Evolutionary conservation across 2,329 filamentous ascomycete genomes (phyloP), one percentile per base, ranked within the genome.

Genomic region (Colletotrichum truncatum): DNA sequence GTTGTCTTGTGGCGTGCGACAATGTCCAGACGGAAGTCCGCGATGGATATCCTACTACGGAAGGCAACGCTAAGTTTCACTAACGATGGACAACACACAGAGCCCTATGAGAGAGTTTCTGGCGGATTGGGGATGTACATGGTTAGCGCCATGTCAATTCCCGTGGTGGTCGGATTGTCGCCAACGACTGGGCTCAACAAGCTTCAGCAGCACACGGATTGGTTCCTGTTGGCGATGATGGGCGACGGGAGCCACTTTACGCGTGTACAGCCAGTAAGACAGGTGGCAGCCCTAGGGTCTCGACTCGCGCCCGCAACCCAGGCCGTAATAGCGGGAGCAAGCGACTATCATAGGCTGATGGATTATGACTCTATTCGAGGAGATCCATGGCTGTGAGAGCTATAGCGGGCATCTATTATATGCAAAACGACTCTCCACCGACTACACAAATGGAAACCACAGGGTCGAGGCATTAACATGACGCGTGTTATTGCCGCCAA

Each of bases 381-480:
- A 39, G 34, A 56, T 51, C 64, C 64, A 55, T 59, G 67, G 14
- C 25, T 26, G 56, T 9, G 30, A 43, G 41, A 57, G 57, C 54
- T 66, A 66, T 58, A 64, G 58, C 49, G 57, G 54, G 62, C 41
- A 64, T 57, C 62, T 54, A 48, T 70, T 68, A 71, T 66, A 69
- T 64, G 66, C 51, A 45, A 74, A 67, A 49, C 63, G 55, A 48
- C 26, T 56, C 52, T 43, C 34, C 34, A 54, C 38, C 56, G 21
- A 9, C 38, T 18, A 59, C 61, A 36, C 58, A 52, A 52, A 55
- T 46, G 41, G 55, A 61, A 57, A 36, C 25, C 25, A 58, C 10
- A 43, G 39, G 18, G 21, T 48, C 21, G 25, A 48, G 60, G 64
- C 72, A 71, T 69, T 72, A 72, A 69, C 72, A 71, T 72, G 68